A percentile compares a stretch with the other conserved stretches of the same genome.
phyloP scores from a whole-genome alignment of 139 green algal genomes.

The Ulvella scutata region DNA sequence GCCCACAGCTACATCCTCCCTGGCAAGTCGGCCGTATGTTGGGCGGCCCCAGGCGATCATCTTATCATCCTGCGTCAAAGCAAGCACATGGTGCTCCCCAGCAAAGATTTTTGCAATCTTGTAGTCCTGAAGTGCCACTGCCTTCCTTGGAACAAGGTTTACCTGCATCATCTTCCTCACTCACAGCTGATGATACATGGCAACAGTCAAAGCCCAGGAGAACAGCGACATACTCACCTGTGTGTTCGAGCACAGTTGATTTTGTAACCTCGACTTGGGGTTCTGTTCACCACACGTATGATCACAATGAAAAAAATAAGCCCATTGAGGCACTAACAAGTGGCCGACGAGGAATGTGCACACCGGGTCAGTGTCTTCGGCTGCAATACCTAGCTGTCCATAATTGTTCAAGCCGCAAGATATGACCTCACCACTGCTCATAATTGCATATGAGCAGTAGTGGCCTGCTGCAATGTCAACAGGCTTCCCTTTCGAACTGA shows the following conservation, averaged over 20 bases:
- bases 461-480: constrained; percentile 41
- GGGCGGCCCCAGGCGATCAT: constrained; percentile 54
- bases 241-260: too few relatives aligned
- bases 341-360: too few relatives aligned
- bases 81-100: constrained; percentile 78
- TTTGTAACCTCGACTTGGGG: too few relatives aligned
- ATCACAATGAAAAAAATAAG: too few relatives aligned
- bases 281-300: too few relatives aligned
- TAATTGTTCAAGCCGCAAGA: constrained; percentile 84
- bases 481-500: background rate
- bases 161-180: too few relatives aligned
- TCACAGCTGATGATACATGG: too few relatives aligned
- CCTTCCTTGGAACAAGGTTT: background rate
- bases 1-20: constrained; percentile 23
- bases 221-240: too few relatives aligned
- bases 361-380: too few relatives aligned
- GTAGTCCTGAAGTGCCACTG: constrained; percentile 14
- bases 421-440: constrained; percentile 32
- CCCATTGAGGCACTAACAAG: too few relatives aligned
- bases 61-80: constrained; percentile 29
- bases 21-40: constrained; percentile 70
- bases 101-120: constrained; percentile 8
- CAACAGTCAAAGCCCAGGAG: too few relatives aligned
- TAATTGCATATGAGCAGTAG: constrained; percentile 55
- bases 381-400: constrained; percentile 52